Percentiles rank a stretch among this genome's conserved stretches.
Evolutionary conservation across 208 protist species (phyloP).

Genomic region (Naegleria lovaniensis): DNA sequence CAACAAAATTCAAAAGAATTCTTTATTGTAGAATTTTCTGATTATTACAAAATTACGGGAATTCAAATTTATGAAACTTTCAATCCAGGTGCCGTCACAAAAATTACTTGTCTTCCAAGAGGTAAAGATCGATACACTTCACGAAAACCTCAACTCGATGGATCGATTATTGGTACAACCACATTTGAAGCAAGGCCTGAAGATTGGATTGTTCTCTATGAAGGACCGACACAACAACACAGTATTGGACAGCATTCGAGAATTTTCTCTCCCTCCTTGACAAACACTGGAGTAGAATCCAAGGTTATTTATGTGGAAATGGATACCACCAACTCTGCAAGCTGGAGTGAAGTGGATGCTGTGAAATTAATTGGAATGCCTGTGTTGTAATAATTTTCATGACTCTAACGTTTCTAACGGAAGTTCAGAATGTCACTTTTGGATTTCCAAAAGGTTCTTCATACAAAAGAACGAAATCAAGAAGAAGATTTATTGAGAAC

Average conservation of each 20-base stretch:
- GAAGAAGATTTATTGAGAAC: too few relatives aligned
- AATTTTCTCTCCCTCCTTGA: neutral
- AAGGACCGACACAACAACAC: neutral
- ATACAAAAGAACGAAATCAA: too few relatives aligned
- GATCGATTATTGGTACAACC: neutral
- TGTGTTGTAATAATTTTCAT: too few relatives aligned
- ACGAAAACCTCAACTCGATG: neutral
- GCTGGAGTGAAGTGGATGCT: constrained; percentile 2
- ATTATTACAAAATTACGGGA: neutral
- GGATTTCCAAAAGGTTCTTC: too few relatives aligned
- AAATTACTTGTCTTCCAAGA: neutral
- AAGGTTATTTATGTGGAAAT: neutral
- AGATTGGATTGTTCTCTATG: neutral
- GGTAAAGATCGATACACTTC: neutral
- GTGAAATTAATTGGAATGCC: neutral
- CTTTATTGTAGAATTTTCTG: neutral
- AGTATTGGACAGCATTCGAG: neutral
- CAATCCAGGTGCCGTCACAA: neutral
- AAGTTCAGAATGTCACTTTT: too few relatives aligned
- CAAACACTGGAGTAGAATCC: neutral
- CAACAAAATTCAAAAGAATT: neutral
- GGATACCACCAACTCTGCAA: neutral
- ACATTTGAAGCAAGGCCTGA: neutral
- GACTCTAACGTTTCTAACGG: too few relatives aligned
- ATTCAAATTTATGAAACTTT: constrained; percentile 10